These are phyloP conservation scores for Vitis amurensis DNA, from an alignment of 164 flowering plant genomes.

Conservation along the genomic window DNA sequence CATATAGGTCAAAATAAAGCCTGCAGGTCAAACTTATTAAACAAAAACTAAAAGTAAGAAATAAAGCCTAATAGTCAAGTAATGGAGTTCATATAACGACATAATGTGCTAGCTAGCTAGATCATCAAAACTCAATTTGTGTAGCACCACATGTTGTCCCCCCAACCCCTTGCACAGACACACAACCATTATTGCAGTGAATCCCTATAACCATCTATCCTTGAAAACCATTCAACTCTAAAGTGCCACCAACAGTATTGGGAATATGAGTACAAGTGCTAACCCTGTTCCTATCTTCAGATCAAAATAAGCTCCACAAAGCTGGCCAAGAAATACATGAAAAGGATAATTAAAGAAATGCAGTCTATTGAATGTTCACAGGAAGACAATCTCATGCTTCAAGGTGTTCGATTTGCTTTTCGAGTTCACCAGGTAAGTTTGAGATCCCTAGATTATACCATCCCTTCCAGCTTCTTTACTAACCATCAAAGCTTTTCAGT, in stretches of 20 bases:
- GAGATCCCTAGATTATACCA: neutral
- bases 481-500: constrained; percentile 28
- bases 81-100: neutral
- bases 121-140: neutral
- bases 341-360: constrained; percentile 43
- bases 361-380: constrained; percentile 19
- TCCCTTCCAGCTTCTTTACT: neutral
- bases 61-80: neutral
- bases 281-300: constrained; percentile 28
- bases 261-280: neutral
- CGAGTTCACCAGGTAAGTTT: constrained; percentile 57
- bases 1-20: neutral
- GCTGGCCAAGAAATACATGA: constrained; percentile 64
- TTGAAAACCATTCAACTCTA: neutral
- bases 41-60: neutral
- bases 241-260: neutral
- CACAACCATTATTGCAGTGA: neutral
- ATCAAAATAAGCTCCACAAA: constrained; percentile 57
- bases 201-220: neutral
- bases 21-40: neutral
- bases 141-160: neutral
- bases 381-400: constrained; percentile 55
- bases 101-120: neutral
- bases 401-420: constrained; percentile 67
- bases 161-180: too few species aligned